Evolutionary conservation across 139 green algal genomes (phyloP), one percentile per base, ranked within the genome.

Genomic region (Tetraselmis striata): DNA sequence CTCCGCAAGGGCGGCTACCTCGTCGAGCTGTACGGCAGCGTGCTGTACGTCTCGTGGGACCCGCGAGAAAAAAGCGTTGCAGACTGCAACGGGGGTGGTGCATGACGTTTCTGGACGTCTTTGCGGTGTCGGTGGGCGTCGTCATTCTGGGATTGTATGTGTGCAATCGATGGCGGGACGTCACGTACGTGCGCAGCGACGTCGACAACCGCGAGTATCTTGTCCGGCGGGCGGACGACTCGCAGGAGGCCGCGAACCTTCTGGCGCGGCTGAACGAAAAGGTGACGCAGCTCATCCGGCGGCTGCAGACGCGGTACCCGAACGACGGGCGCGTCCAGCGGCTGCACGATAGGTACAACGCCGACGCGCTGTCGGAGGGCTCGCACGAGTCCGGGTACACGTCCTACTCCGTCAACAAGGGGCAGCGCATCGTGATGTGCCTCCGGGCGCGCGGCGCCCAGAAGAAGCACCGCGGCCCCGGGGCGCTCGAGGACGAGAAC

Each of bases 341-440:
- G 1, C 74, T 86, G 2, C 1, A 29, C 1, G 18, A 75, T 0
- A 86, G 83, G 1, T 86, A 82, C 59, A 78, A 83, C 67, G 78
- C 83, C 0, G 78, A 83, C 0, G 30, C 78, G n/a, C 32, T 86
- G 31, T 86, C 78, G 0, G 83, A 86, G 78, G 83, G 78, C 1
- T 32, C 77, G 30, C 45, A 29, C 2, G 78, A 83, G 67, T n/a
- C 32, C 27, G 78, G 78, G 1, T 86, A 86, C 83, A 86, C 83
- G 29, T 82, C 77, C 1, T 86, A 83, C 77, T 59, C 18, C 58
- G 75, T 86, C 25, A 86, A 86, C 83, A 86, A 86, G 78, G 83
- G 83, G 26, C 77, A 86, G 83, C 76, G 77, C 22, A 83, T 86
- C 67, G 78, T 86, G 23, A 59, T 86, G 78, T 86, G 83, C 74